Conservation (phyloP, 2,329 filamentous ascomycete species). For the Verticillium isaacii region DNA sequence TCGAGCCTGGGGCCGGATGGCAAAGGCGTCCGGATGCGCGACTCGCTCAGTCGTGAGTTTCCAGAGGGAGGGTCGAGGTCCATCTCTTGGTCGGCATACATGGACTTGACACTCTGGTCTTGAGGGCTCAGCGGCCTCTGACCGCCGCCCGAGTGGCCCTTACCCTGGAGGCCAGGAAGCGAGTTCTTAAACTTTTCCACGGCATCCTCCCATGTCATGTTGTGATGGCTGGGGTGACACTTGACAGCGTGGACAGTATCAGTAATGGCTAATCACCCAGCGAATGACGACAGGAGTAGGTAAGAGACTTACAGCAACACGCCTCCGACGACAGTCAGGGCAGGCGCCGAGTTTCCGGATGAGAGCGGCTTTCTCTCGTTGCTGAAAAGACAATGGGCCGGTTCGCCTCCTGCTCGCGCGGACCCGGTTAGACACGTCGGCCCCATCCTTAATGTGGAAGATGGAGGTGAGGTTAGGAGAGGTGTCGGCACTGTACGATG, state of each 20-base stretch:
- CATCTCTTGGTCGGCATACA: constrained; percentile 48
- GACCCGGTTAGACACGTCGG: constrained; percentile 47
- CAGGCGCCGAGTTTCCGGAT: constrained; percentile 58
- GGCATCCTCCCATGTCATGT: constrained; percentile 57
- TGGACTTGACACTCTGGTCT: constrained; percentile 26
- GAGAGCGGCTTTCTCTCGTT: constrained; percentile 54
- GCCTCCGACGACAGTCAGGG: constrained; percentile 47
- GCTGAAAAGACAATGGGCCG: constrained; percentile 52
- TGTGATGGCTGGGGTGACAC: constrained; percentile 57
- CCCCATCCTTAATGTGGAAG: constrained; percentile 52
- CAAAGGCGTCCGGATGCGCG: constrained; percentile 50
- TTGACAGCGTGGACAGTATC: constrained; percentile 18
- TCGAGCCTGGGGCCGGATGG: constrained; percentile 52
- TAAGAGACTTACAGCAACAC: constrained; percentile 50
- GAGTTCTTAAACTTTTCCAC: constrained; percentile 48
- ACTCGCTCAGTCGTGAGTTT: constrained; percentile 35
- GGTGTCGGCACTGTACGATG: constrained; percentile 47
- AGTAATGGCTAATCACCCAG: constrained; percentile 8
- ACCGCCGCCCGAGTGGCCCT: background rate
- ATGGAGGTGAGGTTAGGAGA: constrained; percentile 45
- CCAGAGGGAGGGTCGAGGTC: constrained; percentile 43
- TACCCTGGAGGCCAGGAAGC: constrained; percentile 28
- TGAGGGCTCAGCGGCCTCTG: constrained; percentile 43
- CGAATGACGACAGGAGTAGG: constrained; percentile 2
- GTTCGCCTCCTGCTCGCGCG: constrained; percentile 54